Base-by-base conservation (phyloP, 2,329 filamentous ascomycete species). In the Nigrospora oryzae region DNA sequence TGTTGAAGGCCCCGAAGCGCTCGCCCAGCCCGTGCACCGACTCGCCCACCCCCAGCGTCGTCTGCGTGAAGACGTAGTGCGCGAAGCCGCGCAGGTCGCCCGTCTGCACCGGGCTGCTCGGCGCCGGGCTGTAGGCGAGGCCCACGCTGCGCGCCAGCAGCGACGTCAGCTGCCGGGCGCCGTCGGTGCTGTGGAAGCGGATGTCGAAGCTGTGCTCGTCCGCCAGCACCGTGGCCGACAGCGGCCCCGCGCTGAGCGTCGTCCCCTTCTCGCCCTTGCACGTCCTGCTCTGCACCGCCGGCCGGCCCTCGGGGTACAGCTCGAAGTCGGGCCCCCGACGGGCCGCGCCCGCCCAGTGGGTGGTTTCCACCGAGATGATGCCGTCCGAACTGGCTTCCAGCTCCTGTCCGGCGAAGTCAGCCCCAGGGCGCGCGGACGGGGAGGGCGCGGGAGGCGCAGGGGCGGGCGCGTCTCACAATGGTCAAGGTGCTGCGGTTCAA, bases 1-100 rank as follows among this genome's bases (percentile, higher is more conserved):
- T 89, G 60, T 86, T 84, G 63, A 85, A 86, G 7, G 83, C 77
- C 0, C 85, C 85, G 57, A 89, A 90, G 13, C 86, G 73, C 63
- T 89, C 85, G 2, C 85, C 86, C 4, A 89, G 71, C 0, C 86
- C 85, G 60, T 87, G 84, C 13, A 89, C 73, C 1, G 80, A 78
- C 61, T 89, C 86, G 28, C 75, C 75, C 1, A 79, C 74, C 3
- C 66, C 63, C 2, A 79, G 64, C 5, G 67, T 71, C 1, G 74
- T 77, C 57, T 78, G 74, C 30, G 74, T 71, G 54, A 79, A 77
- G 51, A 78, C 70, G 59, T 77, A 75, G 56, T 79, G 75, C 44
- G 70, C 63, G 50, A 75, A 68, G 53, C 72, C 61, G 23, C 65
- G 58, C 64, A 79, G 70, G 47, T 80, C 75, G 17, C 66, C 72